Base-by-base conservation (phyloP, 2,329 filamentous ascomycete species). In the Colletotrichum echinochloae region DNA sequence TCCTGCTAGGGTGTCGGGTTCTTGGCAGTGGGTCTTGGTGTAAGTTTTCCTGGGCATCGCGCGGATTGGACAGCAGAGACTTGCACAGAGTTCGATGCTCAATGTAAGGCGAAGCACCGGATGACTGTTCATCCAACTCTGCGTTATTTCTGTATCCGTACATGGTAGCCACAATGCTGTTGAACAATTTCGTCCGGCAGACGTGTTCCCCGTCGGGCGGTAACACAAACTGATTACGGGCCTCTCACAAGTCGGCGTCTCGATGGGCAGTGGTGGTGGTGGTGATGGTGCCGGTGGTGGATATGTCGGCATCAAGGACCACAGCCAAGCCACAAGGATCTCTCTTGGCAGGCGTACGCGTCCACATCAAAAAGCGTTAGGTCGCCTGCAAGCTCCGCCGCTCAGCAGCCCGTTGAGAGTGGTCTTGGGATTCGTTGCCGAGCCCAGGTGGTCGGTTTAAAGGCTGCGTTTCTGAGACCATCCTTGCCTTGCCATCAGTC, bases 271-370 rank as follows among this genome's bases (percentile, higher is more conserved):
- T 33, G 52, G 33, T 56, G 51, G 28, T 52, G 54, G n/a, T n/a
- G n/a, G n/a, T n/a, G n/a, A n/a, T n/a, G n/a, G n/a, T n/a, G n/a
- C n/a, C n/a, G n/a, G n/a, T n/a, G n/a, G 63, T 70, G 64, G 67
- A 59, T 70, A 67, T 57, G 52, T 67, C 67, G 67, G 64, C 67
- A 70, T 44, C 64, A 7, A 57, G 23, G 39, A 59, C 60, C 35
- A 12, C 23, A 33, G 60, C 60, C 48, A 63, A 63, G 51, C 39
- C 67, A n/a, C 63, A 37, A 52, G 56, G 60, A 62, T 65, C 44
- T 9, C 65, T 65, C 71, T 73, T 73, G 71, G 71, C 71, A 61
- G 33, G 70, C 70, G 70, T 73, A 73, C 72, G 72, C 70, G 72
- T 72, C 56, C 72, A 73, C 65, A 30, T 70, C 72, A 54, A 60